Conservation (phyloP, 2,329 filamentous ascomycete genomes). For the Fusarium liriodendri region DNA sequence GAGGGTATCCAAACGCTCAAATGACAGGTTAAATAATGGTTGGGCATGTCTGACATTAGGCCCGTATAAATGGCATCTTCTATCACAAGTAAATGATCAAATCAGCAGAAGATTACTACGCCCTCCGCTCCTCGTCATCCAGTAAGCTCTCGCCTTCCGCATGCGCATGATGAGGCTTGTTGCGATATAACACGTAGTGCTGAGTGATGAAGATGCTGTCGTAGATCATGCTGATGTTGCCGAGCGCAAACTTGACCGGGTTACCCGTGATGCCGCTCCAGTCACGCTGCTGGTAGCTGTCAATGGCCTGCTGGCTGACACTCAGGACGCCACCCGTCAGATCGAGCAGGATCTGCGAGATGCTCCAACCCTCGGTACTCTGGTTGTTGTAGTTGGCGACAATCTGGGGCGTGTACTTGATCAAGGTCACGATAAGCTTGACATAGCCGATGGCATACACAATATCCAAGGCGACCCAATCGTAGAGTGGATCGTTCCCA, state of each 20-base stretch:
- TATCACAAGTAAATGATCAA: background rate
- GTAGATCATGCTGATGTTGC: slow-evolving; percentile 87
- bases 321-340: slow-evolving; percentile 84
- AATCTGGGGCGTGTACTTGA: slow-evolving; percentile 94
- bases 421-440: slow-evolving; percentile 86
- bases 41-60: background rate
- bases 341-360: slow-evolving; percentile 85
- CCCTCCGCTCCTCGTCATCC: slow-evolving; percentile 41
- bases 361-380: slow-evolving; percentile 90
- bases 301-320: slow-evolving; percentile 83
- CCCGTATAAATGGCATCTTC: background rate
- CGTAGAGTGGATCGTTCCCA: slow-evolving; percentile 52
- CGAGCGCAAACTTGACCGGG: slow-evolving; percentile 87
- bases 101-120: slow-evolving; percentile 19
- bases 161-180: slow-evolving; percentile 15
- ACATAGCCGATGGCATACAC: slow-evolving; percentile 82
- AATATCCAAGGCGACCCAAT: slow-evolving; percentile 73
- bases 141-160: slow-evolving; percentile 45
- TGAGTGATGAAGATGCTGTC: slow-evolving; percentile 88
- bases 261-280: slow-evolving; percentile 94
- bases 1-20: slow-evolving; percentile 13
- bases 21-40: background rate
- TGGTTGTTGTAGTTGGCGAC: slow-evolving; percentile 85
- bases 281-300: slow-evolving; percentile 85
- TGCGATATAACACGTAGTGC: slow-evolving; percentile 83